Evolutionary conservation across 2,329 filamentous ascomycete species (phyloP).

Genomic region (Volutella citrinella): DNA sequence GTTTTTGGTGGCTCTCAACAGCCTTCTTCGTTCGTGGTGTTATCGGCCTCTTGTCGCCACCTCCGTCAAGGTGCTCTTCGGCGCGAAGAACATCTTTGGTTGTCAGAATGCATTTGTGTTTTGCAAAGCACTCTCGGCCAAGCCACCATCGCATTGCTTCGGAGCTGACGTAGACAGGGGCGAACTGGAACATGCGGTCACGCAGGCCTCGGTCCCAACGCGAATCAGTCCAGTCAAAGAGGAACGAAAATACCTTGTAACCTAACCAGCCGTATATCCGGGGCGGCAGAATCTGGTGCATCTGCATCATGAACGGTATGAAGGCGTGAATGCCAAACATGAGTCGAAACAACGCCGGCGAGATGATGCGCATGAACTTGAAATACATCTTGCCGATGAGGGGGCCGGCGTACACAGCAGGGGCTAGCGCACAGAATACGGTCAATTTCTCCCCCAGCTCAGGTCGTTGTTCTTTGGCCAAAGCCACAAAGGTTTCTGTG

Average conservation of each 20-base stretch:
- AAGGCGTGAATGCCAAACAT: slow-evolving; percentile 92
- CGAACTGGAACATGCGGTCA: slow-evolving; percentile 85
- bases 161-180: slow-evolving; percentile 83
- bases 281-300: slow-evolving; percentile 66
- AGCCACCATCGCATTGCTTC: slow-evolving; percentile 97
- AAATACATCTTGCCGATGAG: slow-evolving; percentile 86
- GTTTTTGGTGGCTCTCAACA: slow-evolving; percentile 34
- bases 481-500: slow-evolving; percentile 79
- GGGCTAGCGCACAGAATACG: slow-evolving; percentile 87
- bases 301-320: slow-evolving; percentile 89
- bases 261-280: slow-evolving; percentile 75
- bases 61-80: slow-evolving; percentile 61
- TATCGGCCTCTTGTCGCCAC: slow-evolving; percentile 10
- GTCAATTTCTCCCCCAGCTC: slow-evolving; percentile 79
- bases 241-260: slow-evolving; percentile 83
- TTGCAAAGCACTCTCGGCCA: slow-evolving; percentile 74
- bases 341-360: slow-evolving; percentile 70
- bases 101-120: slow-evolving; percentile 80
- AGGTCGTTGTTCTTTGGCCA: slow-evolving; percentile 86
- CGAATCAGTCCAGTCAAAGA: slow-evolving; percentile 83
- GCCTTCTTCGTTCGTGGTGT: slow-evolving; percentile 21
- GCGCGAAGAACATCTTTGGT: slow-evolving; percentile 67
- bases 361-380: slow-evolving; percentile 83
- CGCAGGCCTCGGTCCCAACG: slow-evolving; percentile 81
- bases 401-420: slow-evolving; percentile 85